Evolutionary conservation across 495 filamentous ascomycete species (phyloP).

Genomic region (Aspergillus bridgeri): DNA sequence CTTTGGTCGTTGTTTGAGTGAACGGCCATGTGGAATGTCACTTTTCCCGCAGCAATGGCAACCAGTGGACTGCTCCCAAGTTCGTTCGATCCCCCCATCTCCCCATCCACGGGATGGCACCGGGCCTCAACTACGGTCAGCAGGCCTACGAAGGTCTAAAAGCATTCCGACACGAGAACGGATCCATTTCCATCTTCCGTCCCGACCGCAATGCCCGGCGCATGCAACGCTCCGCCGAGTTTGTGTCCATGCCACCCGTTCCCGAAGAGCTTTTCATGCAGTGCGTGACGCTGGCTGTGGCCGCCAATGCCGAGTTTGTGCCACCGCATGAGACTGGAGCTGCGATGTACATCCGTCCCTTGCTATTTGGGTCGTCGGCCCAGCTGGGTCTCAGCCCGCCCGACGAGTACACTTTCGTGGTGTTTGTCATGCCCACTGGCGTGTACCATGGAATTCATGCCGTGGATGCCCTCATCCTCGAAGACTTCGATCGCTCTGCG

Average conservation of each 20-base stretch:
- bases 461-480: constrained; percentile 72
- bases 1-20: constrained; percentile 8
- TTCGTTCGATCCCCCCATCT: constrained; percentile 78
- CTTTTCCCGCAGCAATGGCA: constrained; percentile 27
- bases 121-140: constrained; percentile 87
- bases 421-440: constrained; percentile 81
- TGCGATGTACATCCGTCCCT: constrained; percentile 82
- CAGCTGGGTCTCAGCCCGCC: constrained; percentile 79
- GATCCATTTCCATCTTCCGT: constrained; percentile 73
- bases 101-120: constrained; percentile 83
- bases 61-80: constrained; percentile 65
- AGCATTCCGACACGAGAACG: constrained; percentile 68
- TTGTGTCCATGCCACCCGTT: constrained; percentile 74
- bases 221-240: constrained; percentile 71
- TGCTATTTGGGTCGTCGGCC: constrained; percentile 79
- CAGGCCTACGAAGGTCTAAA: constrained; percentile 94
- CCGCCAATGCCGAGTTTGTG: constrained; percentile 81
- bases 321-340: constrained; percentile 80
- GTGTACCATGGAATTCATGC: constrained; percentile 86
- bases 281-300: constrained; percentile 74
- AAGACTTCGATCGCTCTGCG: constrained; percentile 58
- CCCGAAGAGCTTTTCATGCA: constrained; percentile 69
- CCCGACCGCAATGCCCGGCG: constrained; percentile 76
- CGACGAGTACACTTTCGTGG: constrained; percentile 83
- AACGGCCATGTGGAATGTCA: constrained; percentile 36